Evolutionary conservation across 768 basidiomycete species (phyloP).

Genomic region (Mycena crocata): DNA sequence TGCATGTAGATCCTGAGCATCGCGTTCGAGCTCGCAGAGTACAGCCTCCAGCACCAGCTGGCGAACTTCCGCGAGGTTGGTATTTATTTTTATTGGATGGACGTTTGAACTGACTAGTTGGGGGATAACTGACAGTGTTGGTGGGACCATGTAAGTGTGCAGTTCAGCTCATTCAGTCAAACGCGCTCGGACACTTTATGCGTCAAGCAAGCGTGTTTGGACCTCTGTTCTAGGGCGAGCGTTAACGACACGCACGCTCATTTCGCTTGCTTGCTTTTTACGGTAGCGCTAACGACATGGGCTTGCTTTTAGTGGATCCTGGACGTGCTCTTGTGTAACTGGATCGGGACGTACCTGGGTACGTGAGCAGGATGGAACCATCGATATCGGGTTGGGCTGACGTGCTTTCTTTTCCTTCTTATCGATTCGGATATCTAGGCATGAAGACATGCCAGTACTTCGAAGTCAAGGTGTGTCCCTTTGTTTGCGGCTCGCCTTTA

Average conservation of each 20-base stretch:
- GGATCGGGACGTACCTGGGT: conserved; percentile 85
- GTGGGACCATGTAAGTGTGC: conserved; percentile 87
- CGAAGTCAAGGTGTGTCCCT: conserved; percentile 78
- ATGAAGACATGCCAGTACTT: conserved; percentile 91
- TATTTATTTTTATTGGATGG: conserved; percentile 1
- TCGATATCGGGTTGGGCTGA: no score
- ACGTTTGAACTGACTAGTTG: no score
- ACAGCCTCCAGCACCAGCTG: conserved; percentile 89
- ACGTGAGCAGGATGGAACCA: neutral
- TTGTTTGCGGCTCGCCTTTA: neutral
- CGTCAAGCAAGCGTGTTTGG: no score
- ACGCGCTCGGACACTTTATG: conserved; percentile 22
- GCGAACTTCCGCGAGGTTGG: conserved; percentile 88
- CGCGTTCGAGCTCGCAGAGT: conserved; percentile 90
- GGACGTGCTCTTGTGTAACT: conserved; percentile 89
- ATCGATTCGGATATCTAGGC: no score
- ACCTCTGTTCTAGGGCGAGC: no score
- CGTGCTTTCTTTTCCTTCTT: no score
- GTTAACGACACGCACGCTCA: no score
- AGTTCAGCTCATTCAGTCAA: conserved; percentile 18
- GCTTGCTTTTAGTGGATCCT: conserved; percentile 96
- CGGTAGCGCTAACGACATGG: no score
- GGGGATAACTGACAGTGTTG: conserved; percentile 67
- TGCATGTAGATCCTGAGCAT: conserved; percentile 79
- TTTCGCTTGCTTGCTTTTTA: no score